Conservation (phyloP, 1,139 yeast genomes). For the Candida sanyaensis region DNA sequence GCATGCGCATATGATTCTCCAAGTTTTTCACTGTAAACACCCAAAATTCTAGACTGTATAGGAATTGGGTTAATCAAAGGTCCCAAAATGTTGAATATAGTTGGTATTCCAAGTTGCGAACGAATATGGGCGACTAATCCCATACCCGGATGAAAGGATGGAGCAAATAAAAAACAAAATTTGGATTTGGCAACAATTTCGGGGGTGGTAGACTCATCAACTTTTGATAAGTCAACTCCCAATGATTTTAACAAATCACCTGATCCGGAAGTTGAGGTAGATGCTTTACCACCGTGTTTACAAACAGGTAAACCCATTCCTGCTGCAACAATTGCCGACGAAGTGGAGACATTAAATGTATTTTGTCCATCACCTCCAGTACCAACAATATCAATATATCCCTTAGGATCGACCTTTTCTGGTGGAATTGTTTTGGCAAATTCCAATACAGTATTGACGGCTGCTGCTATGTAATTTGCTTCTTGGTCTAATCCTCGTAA, state of each 20-base stretch:
- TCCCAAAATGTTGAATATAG: conserved; percentile 90
- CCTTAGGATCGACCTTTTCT: conserved; percentile 44
- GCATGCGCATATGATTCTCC: conserved; percentile 88
- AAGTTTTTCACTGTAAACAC: conserved; percentile 77
- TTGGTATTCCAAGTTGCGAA: conserved; percentile 78
- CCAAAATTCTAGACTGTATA: conserved; percentile 76
- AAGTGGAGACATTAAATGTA: conserved; percentile 94
- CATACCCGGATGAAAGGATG: conserved; percentile 95
- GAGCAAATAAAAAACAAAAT: conserved; percentile 86
- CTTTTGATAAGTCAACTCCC: conserved; percentile 76
- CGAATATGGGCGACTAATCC: conserved; percentile 78
- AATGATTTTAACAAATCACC: conserved; percentile 80
- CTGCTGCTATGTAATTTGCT: conserved; percentile 81
- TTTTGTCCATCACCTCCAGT: conserved; percentile 99
- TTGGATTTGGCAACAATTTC: conserved; percentile 53
- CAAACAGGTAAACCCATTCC: conserved; percentile 85
- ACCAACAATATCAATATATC: conserved; percentile 89
- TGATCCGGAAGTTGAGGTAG: conserved; percentile 90
- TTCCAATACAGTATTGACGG: conserved; percentile 69
- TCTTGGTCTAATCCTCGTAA: conserved; percentile 78
- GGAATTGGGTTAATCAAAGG: conserved; percentile 93
- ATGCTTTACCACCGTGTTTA: conserved; percentile 96
- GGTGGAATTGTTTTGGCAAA: conserved; percentile 56
- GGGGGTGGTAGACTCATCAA: conserved; percentile 67
- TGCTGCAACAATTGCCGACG: conserved; percentile 90